Conservation (phyloP, 371 early-diverging fungal genomes). For the Enterocytospora artemiae region DNA sequence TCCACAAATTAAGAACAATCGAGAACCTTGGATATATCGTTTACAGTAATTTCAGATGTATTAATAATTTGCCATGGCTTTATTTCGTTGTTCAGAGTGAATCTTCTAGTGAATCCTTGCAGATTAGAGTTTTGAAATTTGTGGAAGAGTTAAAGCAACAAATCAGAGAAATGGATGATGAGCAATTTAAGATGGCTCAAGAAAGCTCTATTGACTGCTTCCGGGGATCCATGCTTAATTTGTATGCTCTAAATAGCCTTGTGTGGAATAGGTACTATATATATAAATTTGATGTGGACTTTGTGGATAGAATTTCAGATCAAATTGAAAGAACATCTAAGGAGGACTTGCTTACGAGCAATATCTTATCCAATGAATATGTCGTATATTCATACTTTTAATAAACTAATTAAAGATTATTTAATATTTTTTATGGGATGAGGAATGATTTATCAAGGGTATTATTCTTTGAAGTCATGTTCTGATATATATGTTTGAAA, state of each 20-base stretch:
- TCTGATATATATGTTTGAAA: no score
- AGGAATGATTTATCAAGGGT: no score
- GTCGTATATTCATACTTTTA: no score
- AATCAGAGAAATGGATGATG: slow-evolving; percentile 19
- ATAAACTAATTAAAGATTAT: no score
- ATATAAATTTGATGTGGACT: no score
- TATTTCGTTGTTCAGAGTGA: slow-evolving; percentile 46
- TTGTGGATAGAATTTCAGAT: no score
- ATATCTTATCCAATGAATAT: no score
- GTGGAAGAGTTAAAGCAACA: slow-evolving; percentile 22
- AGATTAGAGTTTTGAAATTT: slow-evolving; percentile 38
- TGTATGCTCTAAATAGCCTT: not conserved
- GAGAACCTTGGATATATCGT: slow-evolving; percentile 56
- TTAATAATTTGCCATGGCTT: slow-evolving; percentile 22
- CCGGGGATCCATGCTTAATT: slow-evolving; percentile 8
- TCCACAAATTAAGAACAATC: slow-evolving; percentile 49
- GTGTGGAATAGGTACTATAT: no score
- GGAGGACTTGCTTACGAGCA: no score
- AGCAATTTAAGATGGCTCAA: slow-evolving; percentile 12
- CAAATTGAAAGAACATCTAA: no score
- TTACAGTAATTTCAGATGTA: not conserved
- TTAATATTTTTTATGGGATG: no score
- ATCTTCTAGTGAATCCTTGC: slow-evolving; percentile 18
- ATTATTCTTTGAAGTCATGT: no score
- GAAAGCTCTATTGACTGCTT: slow-evolving; percentile 2